Conservation (phyloP, 148 eudicot genomes). For the Agrostemma githago region DNA sequence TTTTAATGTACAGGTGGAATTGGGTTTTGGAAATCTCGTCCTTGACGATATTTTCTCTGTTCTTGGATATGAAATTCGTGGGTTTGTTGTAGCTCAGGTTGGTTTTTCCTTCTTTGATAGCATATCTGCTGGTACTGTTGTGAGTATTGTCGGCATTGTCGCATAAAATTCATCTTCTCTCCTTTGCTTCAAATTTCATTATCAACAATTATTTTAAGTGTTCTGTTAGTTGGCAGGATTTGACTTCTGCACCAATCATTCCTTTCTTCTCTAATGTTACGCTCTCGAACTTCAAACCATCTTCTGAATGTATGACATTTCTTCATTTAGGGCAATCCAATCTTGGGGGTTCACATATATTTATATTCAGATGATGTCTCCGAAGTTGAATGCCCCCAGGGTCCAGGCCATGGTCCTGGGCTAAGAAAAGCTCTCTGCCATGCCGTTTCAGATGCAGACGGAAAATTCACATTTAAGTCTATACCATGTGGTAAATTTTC, state of each 20-base stretch:
- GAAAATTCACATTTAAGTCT: conserved; percentile 68
- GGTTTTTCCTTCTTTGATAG: conserved; percentile 7
- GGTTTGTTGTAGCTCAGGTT: conserved; percentile 93
- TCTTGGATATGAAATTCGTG: conserved; percentile 79
- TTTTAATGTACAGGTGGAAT: conserved; percentile 59
- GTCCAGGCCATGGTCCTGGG: conserved; percentile 65
- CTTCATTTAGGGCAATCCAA: conserved; percentile 75
- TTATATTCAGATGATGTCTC: conserved; percentile 75
- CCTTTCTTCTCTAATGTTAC: neutral
- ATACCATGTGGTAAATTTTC: conserved; percentile 76
- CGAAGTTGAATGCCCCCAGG: conserved; percentile 74
- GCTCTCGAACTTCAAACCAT: conserved; percentile 1
- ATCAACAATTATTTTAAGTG: conserved; percentile 1
- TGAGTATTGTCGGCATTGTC: neutral
- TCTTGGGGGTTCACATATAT: conserved; percentile 90
- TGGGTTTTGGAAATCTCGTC: conserved; percentile 75
- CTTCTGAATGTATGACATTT: conserved; percentile 3
- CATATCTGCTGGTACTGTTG: neutral
- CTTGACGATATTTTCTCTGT: conserved; percentile 79
- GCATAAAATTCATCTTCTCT: neutral
- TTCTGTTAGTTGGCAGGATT: neutral
- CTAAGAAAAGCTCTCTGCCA: conserved; percentile 74
- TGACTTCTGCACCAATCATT: conserved; percentile 9
- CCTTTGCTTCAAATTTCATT: conserved; percentile 1
- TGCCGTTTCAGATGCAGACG: conserved; percentile 84